Evolutionary conservation across 2,329 filamentous ascomycete species (phyloP), one percentile per base, ranked within the genome.

Genomic region (Colletotrichum filicis): DNA sequence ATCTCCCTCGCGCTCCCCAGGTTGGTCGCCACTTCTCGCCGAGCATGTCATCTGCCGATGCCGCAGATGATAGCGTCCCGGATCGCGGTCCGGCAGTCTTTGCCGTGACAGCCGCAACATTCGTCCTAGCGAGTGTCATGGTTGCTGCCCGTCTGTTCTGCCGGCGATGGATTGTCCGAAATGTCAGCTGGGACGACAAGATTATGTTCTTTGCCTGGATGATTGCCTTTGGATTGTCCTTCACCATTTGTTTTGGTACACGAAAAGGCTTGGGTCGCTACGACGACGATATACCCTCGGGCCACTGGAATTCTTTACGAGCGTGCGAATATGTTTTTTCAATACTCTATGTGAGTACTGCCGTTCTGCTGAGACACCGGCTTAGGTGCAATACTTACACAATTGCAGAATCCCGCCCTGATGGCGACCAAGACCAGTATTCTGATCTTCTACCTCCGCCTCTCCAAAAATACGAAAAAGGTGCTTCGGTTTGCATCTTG

Each of bases 341-440:
- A 7, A 86, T 92, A 49, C 80, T 92, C 74, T 92, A 92, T 77
- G 89, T 90, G 82, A 58, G 88, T 81, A 11, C 12, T 46, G 5
- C 8, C 11, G 0, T 26, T n/a, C 19, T 26, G 55, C 56, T 57
- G 55, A 30, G n/a, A 26, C 12, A 30, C 24, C 8, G 60, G 14
- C 53, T 61, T 24, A 69, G 19, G 26, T 37, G 24, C 11, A 55
- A 42, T 30, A 56, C 70, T 74, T 24, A 74, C 71, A 64, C 32
- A 37, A 5, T 11, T 46, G n/a, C 78, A 95, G 92, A 97, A 98
- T 79, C 95, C 95, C 14, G 93, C 94, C 4, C 87, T 98, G 68
- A 97, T 97, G 94, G 92, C 93, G 3, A 95, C 94, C 63, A 98
- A 98, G 83, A 95, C 94, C 0, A 97, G 95, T n/a, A 94, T 98